Conservation (phyloP, 1,284 basidiomycete species). For the Stereum hirsutum region DNA sequence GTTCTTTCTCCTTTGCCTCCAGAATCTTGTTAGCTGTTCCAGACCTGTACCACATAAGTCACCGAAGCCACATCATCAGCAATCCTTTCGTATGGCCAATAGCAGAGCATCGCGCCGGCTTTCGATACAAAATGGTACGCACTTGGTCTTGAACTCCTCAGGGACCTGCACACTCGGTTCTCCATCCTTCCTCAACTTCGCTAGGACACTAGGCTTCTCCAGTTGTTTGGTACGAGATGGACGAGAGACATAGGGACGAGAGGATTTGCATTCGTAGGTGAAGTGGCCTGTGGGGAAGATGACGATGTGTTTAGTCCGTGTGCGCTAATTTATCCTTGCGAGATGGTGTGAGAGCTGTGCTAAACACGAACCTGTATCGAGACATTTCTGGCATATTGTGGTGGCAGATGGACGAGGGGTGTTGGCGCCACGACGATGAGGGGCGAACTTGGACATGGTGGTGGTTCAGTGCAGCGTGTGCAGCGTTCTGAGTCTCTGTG, state of each 20-base stretch:
- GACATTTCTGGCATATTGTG: constrained; percentile 74
- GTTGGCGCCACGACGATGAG: constrained; percentile 50
- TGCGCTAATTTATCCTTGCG: too few species aligned
- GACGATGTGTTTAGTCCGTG: not conserved
- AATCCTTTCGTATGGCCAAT: not conserved
- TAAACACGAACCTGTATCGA: constrained; percentile 39
- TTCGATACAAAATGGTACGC: constrained; percentile 19
- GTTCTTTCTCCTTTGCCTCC: constrained; percentile 64
- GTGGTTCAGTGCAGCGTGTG: too few species aligned
- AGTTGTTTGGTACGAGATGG: constrained; percentile 72
- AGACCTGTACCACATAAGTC: constrained; percentile 27
- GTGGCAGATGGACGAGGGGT: constrained; percentile 50
- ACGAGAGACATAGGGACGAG: constrained; percentile 65
- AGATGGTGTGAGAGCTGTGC: too few species aligned
- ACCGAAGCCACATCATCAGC: constrained; percentile 2
- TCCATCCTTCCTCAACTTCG: constrained; percentile 55
- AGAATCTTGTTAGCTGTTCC: constrained; percentile 70
- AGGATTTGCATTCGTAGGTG: constrained; percentile 69
- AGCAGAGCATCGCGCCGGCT: too few species aligned
- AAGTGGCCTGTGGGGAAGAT: constrained; percentile 49
- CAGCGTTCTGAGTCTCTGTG: too few species aligned
- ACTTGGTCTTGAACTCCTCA: constrained; percentile 76
- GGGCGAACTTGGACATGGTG: constrained; percentile 73
- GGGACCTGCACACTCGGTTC: constrained; percentile 69
- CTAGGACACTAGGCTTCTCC: constrained; percentile 56